Evolutionary conservation across 2,329 filamentous ascomycete species (phyloP).

Genomic region (Arthrobotrys sinensis): DNA sequence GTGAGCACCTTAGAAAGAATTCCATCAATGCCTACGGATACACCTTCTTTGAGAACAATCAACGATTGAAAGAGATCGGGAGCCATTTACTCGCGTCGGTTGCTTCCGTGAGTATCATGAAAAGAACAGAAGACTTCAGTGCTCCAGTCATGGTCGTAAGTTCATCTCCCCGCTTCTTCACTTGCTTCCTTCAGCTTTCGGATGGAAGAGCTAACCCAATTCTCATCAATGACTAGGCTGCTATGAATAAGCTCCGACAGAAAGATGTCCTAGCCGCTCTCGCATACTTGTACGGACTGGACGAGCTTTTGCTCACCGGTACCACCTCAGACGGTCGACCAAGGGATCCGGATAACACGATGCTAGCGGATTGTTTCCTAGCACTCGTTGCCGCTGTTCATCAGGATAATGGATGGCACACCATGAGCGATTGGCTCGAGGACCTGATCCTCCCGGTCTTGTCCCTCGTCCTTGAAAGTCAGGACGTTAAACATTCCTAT

Average conservation of each 20-base stretch:
- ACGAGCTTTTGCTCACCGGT: not conserved
- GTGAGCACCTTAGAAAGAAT: not conserved
- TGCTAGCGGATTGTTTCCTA: not conserved
- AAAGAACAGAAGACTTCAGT: not conserved
- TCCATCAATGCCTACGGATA: not conserved
- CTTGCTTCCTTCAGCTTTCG: too few species aligned
- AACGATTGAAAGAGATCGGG: not conserved
- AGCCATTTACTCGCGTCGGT: not conserved
- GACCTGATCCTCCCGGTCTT: not conserved
- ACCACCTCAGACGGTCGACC: too few species aligned
- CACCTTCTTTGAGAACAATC: not conserved
- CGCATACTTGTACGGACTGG: not conserved
- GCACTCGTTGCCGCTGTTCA: not conserved
- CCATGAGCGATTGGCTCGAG: not conserved
- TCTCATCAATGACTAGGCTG: too few species aligned
- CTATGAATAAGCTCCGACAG: not conserved
- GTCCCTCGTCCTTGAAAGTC: not conserved
- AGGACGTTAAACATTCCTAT: not conserved
- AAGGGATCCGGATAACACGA: too few species aligned
- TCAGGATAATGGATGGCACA: not conserved
- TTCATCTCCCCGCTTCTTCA: too few species aligned
- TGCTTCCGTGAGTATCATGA: not conserved
- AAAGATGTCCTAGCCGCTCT: not conserved
- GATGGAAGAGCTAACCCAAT: too few species aligned
- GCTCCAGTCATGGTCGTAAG: not conserved